These are phyloP conservation scores for Blastocladiella emersonii DNA, from an alignment of 371 early-diverging fungal genomes.

Conservation along the genomic window DNA sequence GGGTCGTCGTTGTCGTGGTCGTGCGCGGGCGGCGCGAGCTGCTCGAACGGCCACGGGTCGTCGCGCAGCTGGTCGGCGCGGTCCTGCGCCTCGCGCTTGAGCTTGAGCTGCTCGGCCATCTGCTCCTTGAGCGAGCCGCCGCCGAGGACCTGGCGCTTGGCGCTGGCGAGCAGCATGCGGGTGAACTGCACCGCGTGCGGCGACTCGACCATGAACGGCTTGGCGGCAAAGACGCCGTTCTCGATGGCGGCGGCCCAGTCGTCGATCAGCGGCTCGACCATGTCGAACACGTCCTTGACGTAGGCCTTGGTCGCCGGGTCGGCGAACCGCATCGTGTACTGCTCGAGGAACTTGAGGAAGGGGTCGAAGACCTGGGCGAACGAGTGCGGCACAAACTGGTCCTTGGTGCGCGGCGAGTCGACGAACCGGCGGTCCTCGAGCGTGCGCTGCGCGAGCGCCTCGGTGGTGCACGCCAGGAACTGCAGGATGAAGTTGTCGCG, in stretches of 20 bases:
- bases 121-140: background rate
- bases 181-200: constrained; percentile 1
- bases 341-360: constrained; percentile 6
- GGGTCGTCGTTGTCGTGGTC: constrained; percentile 11
- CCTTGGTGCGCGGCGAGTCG: background rate
- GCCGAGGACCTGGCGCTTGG: background rate
- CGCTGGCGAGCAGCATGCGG: constrained; percentile 11
- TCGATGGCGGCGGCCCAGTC: background rate
- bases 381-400: constrained; percentile 4
- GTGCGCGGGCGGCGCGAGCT: constrained; percentile 24
- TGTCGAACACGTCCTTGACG: background rate
- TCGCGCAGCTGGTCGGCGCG: constrained; percentile 29
- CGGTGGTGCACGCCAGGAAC: constrained; percentile 6
- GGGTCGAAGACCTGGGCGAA: constrained; percentile 15
- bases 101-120: constrained; percentile 14
- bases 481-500: constrained; percentile 10
- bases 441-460: constrained; percentile 7
- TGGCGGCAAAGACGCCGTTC: too few species aligned
- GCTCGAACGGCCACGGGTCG: constrained; percentile 17
- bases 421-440: constrained; percentile 10
- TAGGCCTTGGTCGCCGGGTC: background rate
- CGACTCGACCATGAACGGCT: background rate
- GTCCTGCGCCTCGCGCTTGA: constrained; percentile 15
- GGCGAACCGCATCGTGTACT: background rate
- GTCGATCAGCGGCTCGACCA: background rate